phyloP scores from a whole-genome alignment of 805 yeast genomes.

The Metschnikowia lochheadii region DNA sequence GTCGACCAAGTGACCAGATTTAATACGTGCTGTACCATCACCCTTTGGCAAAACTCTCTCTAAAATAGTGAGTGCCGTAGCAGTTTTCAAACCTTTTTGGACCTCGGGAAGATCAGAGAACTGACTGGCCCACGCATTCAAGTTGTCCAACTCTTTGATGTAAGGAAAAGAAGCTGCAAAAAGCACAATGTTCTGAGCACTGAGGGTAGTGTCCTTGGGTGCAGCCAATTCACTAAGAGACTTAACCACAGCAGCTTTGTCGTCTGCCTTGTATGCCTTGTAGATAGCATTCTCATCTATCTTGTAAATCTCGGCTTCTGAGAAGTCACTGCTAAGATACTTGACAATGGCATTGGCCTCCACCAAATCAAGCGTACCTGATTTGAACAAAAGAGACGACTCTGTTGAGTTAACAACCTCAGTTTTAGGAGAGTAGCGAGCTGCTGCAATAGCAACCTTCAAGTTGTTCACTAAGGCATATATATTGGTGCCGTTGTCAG shows the following conservation, averaged over 20 bases:
- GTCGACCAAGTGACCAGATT: conserved; percentile 30
- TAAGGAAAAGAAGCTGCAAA: conserved; percentile 56
- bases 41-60: conserved; percentile 37
- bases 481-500: conserved; percentile 16
- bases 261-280: conserved; percentile 34
- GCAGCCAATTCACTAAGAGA: conserved; percentile 11
- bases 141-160: conserved; percentile 16
- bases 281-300: conserved; percentile 46
- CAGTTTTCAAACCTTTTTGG: conserved; percentile 42
- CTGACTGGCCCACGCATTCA: conserved; percentile 38
- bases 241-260: conserved; percentile 21
- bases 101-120: conserved; percentile 39
- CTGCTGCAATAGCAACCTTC: conserved; percentile 23
- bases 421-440: conserved; percentile 13
- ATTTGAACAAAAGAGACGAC: conserved; percentile 27
- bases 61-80: conserved; percentile 43
- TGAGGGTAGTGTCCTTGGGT: conserved; percentile 25
- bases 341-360: conserved; percentile 71
- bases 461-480: conserved; percentile 24
- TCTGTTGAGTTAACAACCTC: conserved; percentile 23
- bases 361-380: conserved; percentile 43
- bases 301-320: conserved; percentile 27
- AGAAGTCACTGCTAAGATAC: conserved; percentile 52
- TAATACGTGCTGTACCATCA: conserved; percentile 37
- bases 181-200: conserved; percentile 53